These are phyloP conservation scores for Aspergillus chevalieri DNA, from an alignment of 2,329 filamentous ascomycete genomes.

Conservation along the genomic window DNA sequence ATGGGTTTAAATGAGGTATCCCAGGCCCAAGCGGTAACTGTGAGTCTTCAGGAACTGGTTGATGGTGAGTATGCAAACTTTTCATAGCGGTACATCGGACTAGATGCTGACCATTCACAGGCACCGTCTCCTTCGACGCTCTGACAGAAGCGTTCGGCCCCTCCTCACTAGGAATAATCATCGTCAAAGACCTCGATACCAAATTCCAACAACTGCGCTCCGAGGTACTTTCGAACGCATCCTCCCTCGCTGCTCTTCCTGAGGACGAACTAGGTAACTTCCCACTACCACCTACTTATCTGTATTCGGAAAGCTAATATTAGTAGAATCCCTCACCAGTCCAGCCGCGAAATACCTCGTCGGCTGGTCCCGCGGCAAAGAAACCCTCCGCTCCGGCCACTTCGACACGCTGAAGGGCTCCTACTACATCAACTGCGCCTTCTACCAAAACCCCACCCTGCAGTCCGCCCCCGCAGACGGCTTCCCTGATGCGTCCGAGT, in stretches of 20 bases:
- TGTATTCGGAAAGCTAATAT: slow-evolving; percentile 28
- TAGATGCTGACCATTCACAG: slow-evolving; percentile 14
- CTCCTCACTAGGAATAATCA: slow-evolving; percentile 80
- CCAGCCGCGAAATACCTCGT: slow-evolving; percentile 53
- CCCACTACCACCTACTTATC: slow-evolving; percentile 18
- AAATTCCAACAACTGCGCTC: slow-evolving; percentile 67
- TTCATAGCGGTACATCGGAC: neutral
- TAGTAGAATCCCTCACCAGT: slow-evolving; percentile 36
- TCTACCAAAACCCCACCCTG: slow-evolving; percentile 39
- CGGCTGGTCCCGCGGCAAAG: slow-evolving; percentile 60
- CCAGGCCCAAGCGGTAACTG: slow-evolving; percentile 39
- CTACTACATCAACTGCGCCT: slow-evolving; percentile 59
- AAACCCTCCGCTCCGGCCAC: slow-evolving; percentile 55
- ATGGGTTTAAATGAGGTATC: slow-evolving; percentile 16
- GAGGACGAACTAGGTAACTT: slow-evolving; percentile 60
- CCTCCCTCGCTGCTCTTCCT: slow-evolving; percentile 78
- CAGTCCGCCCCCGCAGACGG: slow-evolving; percentile 31
- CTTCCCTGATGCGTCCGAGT: slow-evolving; percentile 65
- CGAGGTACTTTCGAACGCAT: slow-evolving; percentile 75
- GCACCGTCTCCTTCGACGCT: slow-evolving; percentile 38
- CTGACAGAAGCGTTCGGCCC: slow-evolving; percentile 73
- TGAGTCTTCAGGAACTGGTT: slow-evolving; percentile 44
- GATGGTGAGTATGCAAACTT: slow-evolving; percentile 33
- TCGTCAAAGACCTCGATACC: slow-evolving; percentile 78
- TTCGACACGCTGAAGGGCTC: slow-evolving; percentile 60